Base-by-base conservation (phyloP, 768 basidiomycete species). In the Crucibulum laeve region DNA sequence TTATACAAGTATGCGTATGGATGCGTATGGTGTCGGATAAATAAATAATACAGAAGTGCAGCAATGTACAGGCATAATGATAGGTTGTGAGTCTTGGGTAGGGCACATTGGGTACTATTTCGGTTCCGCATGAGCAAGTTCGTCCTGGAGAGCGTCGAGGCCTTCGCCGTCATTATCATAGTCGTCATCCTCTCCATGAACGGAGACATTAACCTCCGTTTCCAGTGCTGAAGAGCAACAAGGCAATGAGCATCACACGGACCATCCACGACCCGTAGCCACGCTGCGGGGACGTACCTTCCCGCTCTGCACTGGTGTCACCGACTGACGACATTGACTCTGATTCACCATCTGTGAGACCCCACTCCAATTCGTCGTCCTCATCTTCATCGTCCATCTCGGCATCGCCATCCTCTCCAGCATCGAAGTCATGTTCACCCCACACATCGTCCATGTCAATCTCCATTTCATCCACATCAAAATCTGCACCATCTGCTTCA, bases 311-410 rank as follows among this genome's bases (percentile, higher is more conserved):
- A n/a, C 45, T 46, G 22, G 40, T 39, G 18, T 44, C 58, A 17
- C 50, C 50, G 30, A 60, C 58, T 13, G 53, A 60, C 7, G 55
- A 57, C 45, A 59, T 54, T 5, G 52, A 51, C 33, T 53, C 56
- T 24, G 67, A 63, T 32, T 70, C 68, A 24, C 67, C 66, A 40
- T 76, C 73, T 26, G 68, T 71, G 32, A 67, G 60, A n/a, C 62
- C 67, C 60, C 68, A 69, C 36, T 69, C 71, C 19, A 56, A 55
- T 13, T 53, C 53, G 17, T 45, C 50, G 26, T 47, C 50, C 14
- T 58, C 59, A 35, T 57, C 53, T 5, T 44, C 34, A 11, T 57
- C 55, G 26, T 53, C 58, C 25, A 44, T 33, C 4, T 51, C 52
- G 18, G 48, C 50, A 33, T 54, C 54, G 26, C 48, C 53, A 30